Conservation (phyloP, 2,329 filamentous ascomycete species). For the Nothopassalora personata region DNA sequence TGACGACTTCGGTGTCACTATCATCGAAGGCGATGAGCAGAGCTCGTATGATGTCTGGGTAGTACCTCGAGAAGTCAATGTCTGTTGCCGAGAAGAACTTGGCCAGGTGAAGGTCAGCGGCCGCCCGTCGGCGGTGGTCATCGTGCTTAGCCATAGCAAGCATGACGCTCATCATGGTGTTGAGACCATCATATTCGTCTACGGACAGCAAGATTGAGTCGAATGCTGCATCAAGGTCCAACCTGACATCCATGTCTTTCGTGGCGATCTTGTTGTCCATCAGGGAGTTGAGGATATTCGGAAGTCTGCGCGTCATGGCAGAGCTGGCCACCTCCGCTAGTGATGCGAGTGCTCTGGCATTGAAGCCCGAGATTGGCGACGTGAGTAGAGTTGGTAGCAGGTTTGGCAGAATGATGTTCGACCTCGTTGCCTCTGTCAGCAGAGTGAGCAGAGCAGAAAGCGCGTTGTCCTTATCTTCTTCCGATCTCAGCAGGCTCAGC, state of each 20-base stretch:
- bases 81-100: constrained; percentile 77
- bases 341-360: constrained; percentile 88
- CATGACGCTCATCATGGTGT: constrained; percentile 92
- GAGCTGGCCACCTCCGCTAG: constrained; percentile 84
- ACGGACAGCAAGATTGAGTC: constrained; percentile 87
- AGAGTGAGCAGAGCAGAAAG: constrained; percentile 87
- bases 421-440: constrained; percentile 85
- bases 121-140: constrained; percentile 76
- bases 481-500: constrained; percentile 78
- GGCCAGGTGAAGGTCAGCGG: constrained; percentile 71
- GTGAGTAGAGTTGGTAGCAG: constrained; percentile 89
- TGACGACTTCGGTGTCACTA: constrained; percentile 73
- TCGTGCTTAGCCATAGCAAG: constrained; percentile 84
- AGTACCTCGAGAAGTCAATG: constrained; percentile 90
- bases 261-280: constrained; percentile 85
- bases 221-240: constrained; percentile 73
- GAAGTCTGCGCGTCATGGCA: constrained; percentile 84
- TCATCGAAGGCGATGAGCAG: constrained; percentile 92
- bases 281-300: constrained; percentile 84
- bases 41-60: constrained; percentile 88
- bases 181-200: constrained; percentile 92
- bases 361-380: constrained; percentile 87
- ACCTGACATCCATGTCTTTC: constrained; percentile 66
- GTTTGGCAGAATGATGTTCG: constrained; percentile 94
- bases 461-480: constrained; percentile 85